Evolutionary conservation across 2,329 filamentous ascomycete species (phyloP).

Genomic region (Tolypocladium endophyticum): DNA sequence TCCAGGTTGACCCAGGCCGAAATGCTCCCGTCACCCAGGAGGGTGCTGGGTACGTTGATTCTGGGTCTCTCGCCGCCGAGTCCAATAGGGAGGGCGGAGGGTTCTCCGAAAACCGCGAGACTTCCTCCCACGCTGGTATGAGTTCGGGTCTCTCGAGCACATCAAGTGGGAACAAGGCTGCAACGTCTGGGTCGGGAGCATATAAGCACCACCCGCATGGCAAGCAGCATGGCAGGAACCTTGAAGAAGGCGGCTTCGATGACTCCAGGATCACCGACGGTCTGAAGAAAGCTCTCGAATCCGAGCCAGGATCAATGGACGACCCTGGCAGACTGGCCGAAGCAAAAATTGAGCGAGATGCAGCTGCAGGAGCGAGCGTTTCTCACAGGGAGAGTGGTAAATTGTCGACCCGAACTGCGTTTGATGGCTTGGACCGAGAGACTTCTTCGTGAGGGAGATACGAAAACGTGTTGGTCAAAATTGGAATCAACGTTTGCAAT

Average conservation of each 20-base stretch:
- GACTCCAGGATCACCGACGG: slow-evolving; percentile 22
- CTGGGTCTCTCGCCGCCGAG: slow-evolving; percentile 67
- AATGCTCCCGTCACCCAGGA: slow-evolving; percentile 46
- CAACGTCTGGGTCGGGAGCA: slow-evolving; percentile 29
- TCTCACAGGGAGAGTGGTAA: slow-evolving; percentile 15
- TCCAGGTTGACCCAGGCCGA: slow-evolving; percentile 34
- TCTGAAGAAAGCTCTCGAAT: slow-evolving; percentile 25
- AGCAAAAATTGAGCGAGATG: slow-evolving; percentile 23
- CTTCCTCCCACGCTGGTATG: neutral
- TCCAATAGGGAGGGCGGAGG: slow-evolving; percentile 49
- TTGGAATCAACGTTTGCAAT: neutral
- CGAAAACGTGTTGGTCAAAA: neutral
- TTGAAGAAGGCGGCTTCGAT: slow-evolving; percentile 26
- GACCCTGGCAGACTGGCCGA: slow-evolving; percentile 38
- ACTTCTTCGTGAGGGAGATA: slow-evolving; percentile 11
- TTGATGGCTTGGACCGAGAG: slow-evolving; percentile 18
- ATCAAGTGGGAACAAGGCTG: slow-evolving; percentile 7
- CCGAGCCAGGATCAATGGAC: slow-evolving; percentile 34
- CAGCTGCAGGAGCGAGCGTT: slow-evolving; percentile 11
- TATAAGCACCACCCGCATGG: too few species aligned
- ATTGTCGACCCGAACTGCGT: slow-evolving; percentile 15
- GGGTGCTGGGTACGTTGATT: slow-evolving; percentile 49
- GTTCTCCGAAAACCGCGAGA: slow-evolving; percentile 47
- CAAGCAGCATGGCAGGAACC: slow-evolving; percentile 33
- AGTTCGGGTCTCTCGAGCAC: slow-evolving; percentile 1